Base-by-base conservation (phyloP, 805 yeast genomes). In the Kuraishia cidri region DNA sequence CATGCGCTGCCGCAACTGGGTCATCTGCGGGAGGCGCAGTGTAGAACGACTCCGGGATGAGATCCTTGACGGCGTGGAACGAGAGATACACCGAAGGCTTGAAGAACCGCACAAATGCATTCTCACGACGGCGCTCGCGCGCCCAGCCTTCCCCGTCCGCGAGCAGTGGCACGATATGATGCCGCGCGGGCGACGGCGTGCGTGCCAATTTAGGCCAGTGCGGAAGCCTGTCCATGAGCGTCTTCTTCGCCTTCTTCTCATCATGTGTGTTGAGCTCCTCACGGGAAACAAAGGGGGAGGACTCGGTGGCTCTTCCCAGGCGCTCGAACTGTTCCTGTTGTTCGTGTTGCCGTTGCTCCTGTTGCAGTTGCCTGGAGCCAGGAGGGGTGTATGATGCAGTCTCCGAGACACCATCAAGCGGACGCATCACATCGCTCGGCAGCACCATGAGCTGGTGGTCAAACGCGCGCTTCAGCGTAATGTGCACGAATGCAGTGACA, bases 361-460 rank as follows among this genome's bases (percentile, higher is more conserved):
- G 26, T 12, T 8, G 11, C 12, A 9, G 15, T 22, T 18, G 25
- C 7, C 19, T 11, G 6, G 15, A 13, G 13, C 36, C 21, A 9
- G 14, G 26, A 12, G 49, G 46, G 5, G 34, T 36, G 48, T 61
- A 76, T 0, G 90, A 80, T 5, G 75, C 66, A 1, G 94, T 82
- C 18, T 66, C 62, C 4, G 75, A 61, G 29, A 62, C 59, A 30
- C 94, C 94, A 53, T 82, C 88, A 45, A 79, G 60, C 12, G 94
- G 79, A 48, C 65, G 72, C 94, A 82, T 80, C 21, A 75, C 69
- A 44, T 81, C 87, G 17, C 76, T 60, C 24, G 94, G 88, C 30
- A 79, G 64, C 20, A 68, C 69, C 0, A 49, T 48, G 39, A 79
- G 48, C 50, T 87, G 62, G 9, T 69, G 64, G 36, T 69, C 79